A percentile compares a stretch with the other conserved stretches of the same genome.
Conservation (phyloP, 371 early-diverging fungal species). For the Actinomortierella ambigua region DNA sequence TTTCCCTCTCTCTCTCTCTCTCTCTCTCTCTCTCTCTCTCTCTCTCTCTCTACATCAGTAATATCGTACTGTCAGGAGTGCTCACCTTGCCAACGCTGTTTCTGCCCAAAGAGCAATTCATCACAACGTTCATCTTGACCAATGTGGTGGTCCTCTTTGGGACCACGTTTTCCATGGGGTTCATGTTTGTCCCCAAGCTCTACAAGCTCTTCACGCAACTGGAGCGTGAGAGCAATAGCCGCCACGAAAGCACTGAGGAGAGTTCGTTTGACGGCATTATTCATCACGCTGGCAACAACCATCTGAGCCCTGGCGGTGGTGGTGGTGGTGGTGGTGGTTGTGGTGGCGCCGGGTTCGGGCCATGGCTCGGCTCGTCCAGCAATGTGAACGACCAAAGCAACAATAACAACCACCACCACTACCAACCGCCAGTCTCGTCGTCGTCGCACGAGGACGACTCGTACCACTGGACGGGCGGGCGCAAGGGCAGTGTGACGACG, state of each 20-base stretch:
- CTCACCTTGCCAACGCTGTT: conserved; percentile 59
- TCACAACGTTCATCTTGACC: conserved; percentile 58
- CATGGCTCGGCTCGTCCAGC: background rate
- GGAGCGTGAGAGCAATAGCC: conserved; percentile 5
- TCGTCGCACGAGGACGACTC: conserved; percentile 20
- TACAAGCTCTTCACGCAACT: conserved; percentile 43
- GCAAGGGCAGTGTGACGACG: conserved; percentile 37
- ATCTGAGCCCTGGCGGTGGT: no score
- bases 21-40: no score
- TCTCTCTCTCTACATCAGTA: conserved; percentile 46
- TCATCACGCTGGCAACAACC: conserved; percentile 10
- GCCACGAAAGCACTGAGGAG: conserved; percentile 13
- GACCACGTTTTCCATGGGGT: conserved; percentile 56
- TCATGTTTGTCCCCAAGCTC: conserved; percentile 62
- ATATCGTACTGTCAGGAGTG: conserved; percentile 59
- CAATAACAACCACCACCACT: conserved; percentile 7
- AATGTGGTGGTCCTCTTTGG: conserved; percentile 61
- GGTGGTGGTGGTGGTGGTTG: no score
- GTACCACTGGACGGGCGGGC: conserved; percentile 5
- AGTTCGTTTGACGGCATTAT: conserved; percentile 25
- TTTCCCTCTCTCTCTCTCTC: no score
- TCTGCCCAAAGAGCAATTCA: conserved; percentile 54
- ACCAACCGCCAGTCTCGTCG: conserved; percentile 49
- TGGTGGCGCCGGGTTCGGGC: no score
- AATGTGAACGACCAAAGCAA: no score